Conservation (phyloP, 495 filamentous ascomycete species). For the Neurospora discreta region DNA sequence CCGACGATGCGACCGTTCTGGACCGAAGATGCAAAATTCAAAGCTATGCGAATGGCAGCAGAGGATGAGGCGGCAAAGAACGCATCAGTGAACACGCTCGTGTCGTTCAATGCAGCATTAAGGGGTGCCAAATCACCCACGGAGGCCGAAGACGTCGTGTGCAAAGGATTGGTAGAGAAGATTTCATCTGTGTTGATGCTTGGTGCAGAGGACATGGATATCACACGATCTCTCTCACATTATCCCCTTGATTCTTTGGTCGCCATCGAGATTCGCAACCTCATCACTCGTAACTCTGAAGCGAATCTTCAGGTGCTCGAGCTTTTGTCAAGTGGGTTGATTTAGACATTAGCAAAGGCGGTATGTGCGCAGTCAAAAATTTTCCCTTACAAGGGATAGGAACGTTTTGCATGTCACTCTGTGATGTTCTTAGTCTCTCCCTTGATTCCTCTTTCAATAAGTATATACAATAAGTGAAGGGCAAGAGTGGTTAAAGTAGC, state of each 20-base stretch:
- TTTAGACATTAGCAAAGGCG: constrained; percentile 36
- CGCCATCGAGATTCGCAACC: constrained; percentile 43
- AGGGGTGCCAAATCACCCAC: constrained; percentile 28
- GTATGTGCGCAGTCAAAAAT: constrained; percentile 42
- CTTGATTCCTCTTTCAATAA: not conserved
- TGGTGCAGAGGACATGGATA: constrained; percentile 40
- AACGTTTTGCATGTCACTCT: not conserved
- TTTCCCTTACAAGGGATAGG: constrained; percentile 8
- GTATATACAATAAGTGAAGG: not conserved
- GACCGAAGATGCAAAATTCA: constrained; percentile 41
- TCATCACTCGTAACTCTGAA: constrained; percentile 38
- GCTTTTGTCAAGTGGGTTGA: constrained; percentile 36
- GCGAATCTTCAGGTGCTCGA: constrained; percentile 45
- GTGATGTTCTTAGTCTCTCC: not conserved
- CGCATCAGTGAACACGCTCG: constrained; percentile 19
- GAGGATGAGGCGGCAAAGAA: constrained; percentile 32
- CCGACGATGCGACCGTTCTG: constrained; percentile 36
- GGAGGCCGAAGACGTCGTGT: constrained; percentile 37
- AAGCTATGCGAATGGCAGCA: constrained; percentile 34
- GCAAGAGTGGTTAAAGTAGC: not conserved
- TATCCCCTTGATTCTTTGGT: constrained; percentile 45
- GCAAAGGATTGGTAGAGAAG: constrained; percentile 34
- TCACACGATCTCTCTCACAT: constrained; percentile 32
- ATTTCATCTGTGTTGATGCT: constrained; percentile 40
- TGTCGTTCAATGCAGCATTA: constrained; percentile 32